Evolutionary conservation across 805 yeast species (phyloP).

Genomic region (Wickerhamiella vanderwaltii): DNA sequence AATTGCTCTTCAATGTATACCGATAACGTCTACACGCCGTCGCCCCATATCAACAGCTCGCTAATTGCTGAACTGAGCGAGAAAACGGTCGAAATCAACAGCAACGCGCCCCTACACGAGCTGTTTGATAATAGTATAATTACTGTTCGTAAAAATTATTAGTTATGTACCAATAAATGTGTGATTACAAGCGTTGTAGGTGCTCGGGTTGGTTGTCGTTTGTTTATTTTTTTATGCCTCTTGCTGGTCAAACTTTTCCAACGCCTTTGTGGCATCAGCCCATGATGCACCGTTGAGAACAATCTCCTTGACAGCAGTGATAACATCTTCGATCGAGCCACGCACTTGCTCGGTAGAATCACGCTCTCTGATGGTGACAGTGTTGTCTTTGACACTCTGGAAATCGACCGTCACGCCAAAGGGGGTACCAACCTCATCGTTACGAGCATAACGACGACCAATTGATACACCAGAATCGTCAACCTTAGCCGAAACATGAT

Average conservation of each 20-base stretch:
- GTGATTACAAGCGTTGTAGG: too few relatives aligned
- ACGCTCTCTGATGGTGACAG: constrained; percentile 93
- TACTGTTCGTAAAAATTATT: too few relatives aligned
- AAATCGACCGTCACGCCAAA: constrained; percentile 96
- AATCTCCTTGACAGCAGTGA: constrained; percentile 58
- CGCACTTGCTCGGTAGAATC: constrained; percentile 94
- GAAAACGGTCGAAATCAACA: too few relatives aligned
- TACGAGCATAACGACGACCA: constrained; percentile 96
- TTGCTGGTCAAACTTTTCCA: constrained; percentile 65
- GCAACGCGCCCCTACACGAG: too few relatives aligned
- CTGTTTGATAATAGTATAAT: too few relatives aligned
- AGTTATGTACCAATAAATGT: too few relatives aligned
- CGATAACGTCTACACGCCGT: too few relatives aligned
- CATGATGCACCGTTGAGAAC: constrained; percentile 66
- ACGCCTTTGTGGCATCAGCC: constrained; percentile 69
- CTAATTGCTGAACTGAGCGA: too few relatives aligned
- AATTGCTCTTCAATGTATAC: too few relatives aligned
- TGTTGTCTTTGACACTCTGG: constrained; percentile 74
- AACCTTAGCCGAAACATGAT: constrained; percentile 84
- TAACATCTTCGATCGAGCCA: constrained; percentile 65
- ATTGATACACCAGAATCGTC: constrained; percentile 96
- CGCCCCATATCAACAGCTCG: too few relatives aligned
- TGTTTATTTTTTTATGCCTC: constrained; percentile 31
- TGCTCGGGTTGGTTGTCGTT: too few relatives aligned
- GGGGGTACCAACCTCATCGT: constrained; percentile 97